Conservation (phyloP, 192 early-diverging fungal species). For the Umbelopsis ramanniana region DNA sequence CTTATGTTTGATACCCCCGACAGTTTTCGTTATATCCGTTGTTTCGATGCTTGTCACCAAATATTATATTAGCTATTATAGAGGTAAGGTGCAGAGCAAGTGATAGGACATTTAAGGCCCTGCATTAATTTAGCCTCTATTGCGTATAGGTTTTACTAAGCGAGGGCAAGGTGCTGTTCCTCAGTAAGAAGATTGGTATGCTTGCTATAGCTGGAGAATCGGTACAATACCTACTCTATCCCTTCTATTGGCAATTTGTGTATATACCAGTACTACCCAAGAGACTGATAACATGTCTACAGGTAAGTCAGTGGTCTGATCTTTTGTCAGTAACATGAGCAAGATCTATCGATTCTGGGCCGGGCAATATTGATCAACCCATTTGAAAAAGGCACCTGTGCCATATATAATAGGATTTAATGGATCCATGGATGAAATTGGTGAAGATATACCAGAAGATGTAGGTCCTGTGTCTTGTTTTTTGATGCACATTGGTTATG, state of each 20-base stretch:
- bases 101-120: not conserved
- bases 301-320: conserved; percentile 22
- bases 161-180: conserved; percentile 74
- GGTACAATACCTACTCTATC: conserved; percentile 67
- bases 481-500: not conserved
- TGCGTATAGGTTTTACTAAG: conserved; percentile 53
- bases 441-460: conserved; percentile 63
- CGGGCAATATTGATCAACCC: not conserved
- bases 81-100: conserved; percentile 53
- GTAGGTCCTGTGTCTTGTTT: conserved; percentile 42
- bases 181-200: conserved; percentile 71
- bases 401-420: conserved; percentile 80
- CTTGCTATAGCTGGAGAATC: conserved; percentile 69
- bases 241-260: conserved; percentile 79
- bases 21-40: conserved; percentile 81
- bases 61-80: conserved; percentile 67
- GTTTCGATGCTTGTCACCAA: conserved; percentile 67
- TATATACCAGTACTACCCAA: conserved; percentile 76
- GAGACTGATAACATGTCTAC: conserved; percentile 56
- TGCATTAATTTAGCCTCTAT: not conserved
- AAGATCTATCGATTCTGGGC: too few species aligned
- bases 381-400: conserved; percentile 68
- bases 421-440: conserved; percentile 51
- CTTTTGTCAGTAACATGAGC: too few species aligned
- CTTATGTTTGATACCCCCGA: not conserved